These are phyloP conservation scores for Ophiostoma tasmaniense DNA, from an alignment of 2,329 filamentous ascomycete genomes.

Conservation along the genomic window DNA sequence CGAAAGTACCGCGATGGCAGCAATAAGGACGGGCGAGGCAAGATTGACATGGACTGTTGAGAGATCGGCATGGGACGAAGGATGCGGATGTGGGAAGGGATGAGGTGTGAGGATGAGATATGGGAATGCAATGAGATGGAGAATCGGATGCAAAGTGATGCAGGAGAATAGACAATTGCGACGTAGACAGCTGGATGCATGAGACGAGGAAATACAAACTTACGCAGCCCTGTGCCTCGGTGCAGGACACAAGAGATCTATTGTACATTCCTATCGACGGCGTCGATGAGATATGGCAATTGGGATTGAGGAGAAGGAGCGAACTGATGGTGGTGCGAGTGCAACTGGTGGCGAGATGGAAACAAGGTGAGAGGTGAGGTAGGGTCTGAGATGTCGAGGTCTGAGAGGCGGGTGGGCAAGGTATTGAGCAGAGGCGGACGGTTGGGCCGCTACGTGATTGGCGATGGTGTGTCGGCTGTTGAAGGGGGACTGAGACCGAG, in stretches of 20 bases:
- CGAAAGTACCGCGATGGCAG: not conserved
- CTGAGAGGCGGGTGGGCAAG: not conserved
- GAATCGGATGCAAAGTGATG: not conserved
- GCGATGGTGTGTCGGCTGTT: conserved; percentile 1
- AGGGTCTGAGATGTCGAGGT: not conserved
- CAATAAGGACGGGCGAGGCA: not conserved
- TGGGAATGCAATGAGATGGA: not conserved
- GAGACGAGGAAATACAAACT: conserved; percentile 9
- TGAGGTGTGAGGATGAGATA: not conserved
- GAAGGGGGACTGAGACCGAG: not conserved
- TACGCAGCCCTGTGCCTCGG: conserved; percentile 11
- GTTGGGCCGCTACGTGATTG: conserved; percentile 6
- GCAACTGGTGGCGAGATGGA: not conserved
- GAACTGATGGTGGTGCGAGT: not conserved
- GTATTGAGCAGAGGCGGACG: not conserved
- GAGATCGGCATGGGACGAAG: not conserved
- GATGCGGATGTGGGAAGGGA: not conserved
- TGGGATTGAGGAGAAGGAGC: not conserved
- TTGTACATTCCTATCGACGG: conserved; percentile 16
- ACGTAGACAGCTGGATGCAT: not conserved
- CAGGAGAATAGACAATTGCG: too few relatives aligned
- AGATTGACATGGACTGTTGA: not conserved
- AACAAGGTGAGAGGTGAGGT: conserved; percentile 1
- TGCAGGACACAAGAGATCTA: conserved; percentile 5
- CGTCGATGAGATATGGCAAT: not conserved